Evolutionary conservation across 306 rosid species (phyloP), one percentile per base, ranked within the genome.

Genomic region (Sicyos edulis): DNA sequence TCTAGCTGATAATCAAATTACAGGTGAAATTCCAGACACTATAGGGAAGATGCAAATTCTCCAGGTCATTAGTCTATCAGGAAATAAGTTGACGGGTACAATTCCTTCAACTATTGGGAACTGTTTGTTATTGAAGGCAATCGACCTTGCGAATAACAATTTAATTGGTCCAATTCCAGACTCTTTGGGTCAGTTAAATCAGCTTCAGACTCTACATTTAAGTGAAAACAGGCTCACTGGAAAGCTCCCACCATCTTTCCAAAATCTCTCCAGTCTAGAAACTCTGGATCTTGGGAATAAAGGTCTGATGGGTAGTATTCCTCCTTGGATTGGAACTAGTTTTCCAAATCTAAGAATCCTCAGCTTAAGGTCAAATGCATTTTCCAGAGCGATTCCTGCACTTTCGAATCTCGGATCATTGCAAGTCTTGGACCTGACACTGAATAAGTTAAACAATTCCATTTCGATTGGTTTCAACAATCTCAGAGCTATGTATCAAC

Each of bases 341-440:
- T 76, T 84, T 45, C 52, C 56, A 15, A 0, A 21, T 22, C 68
- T 83, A 13, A 71, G 62, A 74, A 79, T 86, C 66, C 71, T 80
- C 5, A 78, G 64, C 53, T 67, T 84, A 74, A 80, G 88, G 14
- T 76, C 83, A 24, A 86, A 86, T 77, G 76, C 72, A 10, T 82
- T 86, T 73, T 82, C 2, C 3, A 81, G 86, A 26, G 75, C 72
- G 66, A 21, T 86, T 19, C 80, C 83, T 3, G 5, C 54, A 0
- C 73, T 83, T 34, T 68, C 87, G 20, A 83, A 80, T 50, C 74
- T 83, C 52, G 71, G 71, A 26, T 79, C 83, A 4, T 59, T 83
- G 63, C 86, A 78, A 57, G 84, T 86, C 71, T 60, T 86, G 58
- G 87, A 80, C 75, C 65, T 86, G 70, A 81, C 81, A n/a, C 71